Conservation (phyloP, 768 basidiomycete genomes). For the Crassisporium funariophilum region DNA sequence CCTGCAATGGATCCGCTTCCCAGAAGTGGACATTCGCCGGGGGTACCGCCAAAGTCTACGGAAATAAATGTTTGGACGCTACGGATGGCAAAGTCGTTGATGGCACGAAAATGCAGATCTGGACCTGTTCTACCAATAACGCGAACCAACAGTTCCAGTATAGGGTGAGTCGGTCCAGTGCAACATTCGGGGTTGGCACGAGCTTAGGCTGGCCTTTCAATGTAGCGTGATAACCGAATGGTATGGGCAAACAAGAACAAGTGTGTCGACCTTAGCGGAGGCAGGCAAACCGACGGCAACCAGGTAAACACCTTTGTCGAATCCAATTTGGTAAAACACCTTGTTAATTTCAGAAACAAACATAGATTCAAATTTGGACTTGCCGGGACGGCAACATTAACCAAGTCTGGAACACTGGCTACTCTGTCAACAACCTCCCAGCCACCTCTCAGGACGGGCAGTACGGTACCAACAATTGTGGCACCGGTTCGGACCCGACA, state of each 20-base stretch:
- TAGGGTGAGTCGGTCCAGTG: slow-evolving; percentile 29
- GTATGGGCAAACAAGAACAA: slow-evolving; percentile 52
- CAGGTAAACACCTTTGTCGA: slow-evolving; percentile 32
- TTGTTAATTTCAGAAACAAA: too few species aligned
- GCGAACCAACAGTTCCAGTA: slow-evolving; percentile 51
- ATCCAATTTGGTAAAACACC: too few species aligned
- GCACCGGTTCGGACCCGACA: slow-evolving; percentile 51
- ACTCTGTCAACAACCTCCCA: slow-evolving; percentile 43
- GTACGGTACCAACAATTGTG: slow-evolving; percentile 69
- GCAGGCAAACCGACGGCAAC: slow-evolving; percentile 42
- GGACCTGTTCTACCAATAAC: slow-evolving; percentile 43
- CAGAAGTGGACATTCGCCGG: slow-evolving; percentile 53
- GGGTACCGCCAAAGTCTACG: slow-evolving; percentile 45
- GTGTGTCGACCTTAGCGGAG: slow-evolving; percentile 50
- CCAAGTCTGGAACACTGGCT: slow-evolving; percentile 57
- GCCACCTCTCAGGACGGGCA: slow-evolving; percentile 60
- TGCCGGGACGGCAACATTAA: slow-evolving; percentile 46
- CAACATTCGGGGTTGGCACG: background rate
- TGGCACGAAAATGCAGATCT: slow-evolving; percentile 53
- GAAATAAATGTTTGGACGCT: slow-evolving; percentile 54
- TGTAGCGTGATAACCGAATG: slow-evolving; percentile 39
- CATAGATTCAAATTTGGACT: slow-evolving; percentile 50
- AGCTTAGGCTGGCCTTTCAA: background rate
- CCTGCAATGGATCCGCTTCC: slow-evolving; percentile 43
- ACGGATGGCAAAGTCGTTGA: slow-evolving; percentile 40